Evolutionary conservation across 1,284 basidiomycete genomes (phyloP).

Genomic region (Pseudozyma hubeiensis): DNA sequence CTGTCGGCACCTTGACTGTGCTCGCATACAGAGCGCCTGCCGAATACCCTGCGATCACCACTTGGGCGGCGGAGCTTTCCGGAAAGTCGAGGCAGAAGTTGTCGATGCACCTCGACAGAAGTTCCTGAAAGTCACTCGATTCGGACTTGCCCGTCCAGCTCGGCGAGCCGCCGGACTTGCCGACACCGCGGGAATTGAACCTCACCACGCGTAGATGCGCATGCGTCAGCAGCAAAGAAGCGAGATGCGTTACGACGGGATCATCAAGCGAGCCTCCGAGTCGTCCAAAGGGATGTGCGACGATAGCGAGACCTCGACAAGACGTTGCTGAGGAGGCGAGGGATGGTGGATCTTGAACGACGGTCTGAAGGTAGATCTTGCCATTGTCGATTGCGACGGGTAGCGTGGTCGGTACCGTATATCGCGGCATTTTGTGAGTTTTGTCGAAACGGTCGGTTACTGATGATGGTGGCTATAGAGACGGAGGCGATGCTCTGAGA

Average conservation of each 20-base stretch:
- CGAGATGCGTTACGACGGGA: conserved; percentile 38
- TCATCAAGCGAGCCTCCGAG: conserved; percentile 51
- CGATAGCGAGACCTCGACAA: conserved; percentile 34
- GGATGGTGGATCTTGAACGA: conserved; percentile 33
- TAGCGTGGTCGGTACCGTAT: conserved; percentile 24
- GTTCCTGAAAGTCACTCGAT: conserved; percentile 45
- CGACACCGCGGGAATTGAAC: conserved; percentile 54
- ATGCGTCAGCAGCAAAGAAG: conserved; percentile 23
- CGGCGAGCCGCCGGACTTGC: conserved; percentile 31
- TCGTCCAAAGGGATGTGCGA: conserved; percentile 43
- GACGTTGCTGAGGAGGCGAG: conserved; percentile 9
- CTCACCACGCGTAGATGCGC: conserved; percentile 33
- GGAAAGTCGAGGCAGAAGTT: conserved; percentile 39
- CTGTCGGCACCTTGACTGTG: conserved; percentile 13
- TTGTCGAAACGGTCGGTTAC: neutral
- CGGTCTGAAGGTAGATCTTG: conserved; percentile 32
- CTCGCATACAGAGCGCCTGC: conserved; percentile 45
- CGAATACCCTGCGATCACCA: conserved; percentile 41
- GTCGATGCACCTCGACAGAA: conserved; percentile 31
- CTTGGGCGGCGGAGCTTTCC: conserved; percentile 5
- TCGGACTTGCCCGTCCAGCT: conserved; percentile 51
- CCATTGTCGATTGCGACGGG: conserved; percentile 35
- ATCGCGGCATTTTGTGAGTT: conserved; percentile 32
- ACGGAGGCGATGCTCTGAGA: neutral
- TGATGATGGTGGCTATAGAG: conserved; percentile 1